Conservation (phyloP, 23 red algal species). For the Gracilaria domingensis region DNA sequence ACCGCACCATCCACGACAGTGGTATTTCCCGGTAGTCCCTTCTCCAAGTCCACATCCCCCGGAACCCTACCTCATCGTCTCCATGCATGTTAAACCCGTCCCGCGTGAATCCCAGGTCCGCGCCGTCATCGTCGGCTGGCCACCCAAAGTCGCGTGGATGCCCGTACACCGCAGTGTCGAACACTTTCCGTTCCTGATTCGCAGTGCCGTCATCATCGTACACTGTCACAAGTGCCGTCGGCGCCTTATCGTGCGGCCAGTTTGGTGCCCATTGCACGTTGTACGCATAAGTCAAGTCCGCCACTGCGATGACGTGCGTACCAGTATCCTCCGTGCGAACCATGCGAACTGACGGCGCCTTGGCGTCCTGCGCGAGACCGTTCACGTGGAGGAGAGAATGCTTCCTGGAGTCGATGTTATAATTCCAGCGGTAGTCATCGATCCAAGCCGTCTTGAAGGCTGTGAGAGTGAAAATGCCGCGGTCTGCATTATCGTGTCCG, state of each 20-base stretch:
- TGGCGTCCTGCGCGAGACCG: constrained; percentile 55
- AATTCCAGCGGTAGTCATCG: constrained; percentile 19
- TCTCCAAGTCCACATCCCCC: constrained; percentile 56
- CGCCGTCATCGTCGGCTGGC: constrained; percentile 23
- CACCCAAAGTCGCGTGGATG: constrained; percentile 28
- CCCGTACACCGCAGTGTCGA: constrained; percentile 1
- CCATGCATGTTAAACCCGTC: constrained; percentile 47
- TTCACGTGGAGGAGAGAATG: constrained; percentile 54
- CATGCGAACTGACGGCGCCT: constrained; percentile 57
- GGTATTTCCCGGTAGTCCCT: constrained; percentile 6
- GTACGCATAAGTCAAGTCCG: constrained; percentile 64
- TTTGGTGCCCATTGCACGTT: constrained; percentile 63
- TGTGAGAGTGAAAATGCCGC: constrained; percentile 51
- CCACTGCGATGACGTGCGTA: constrained; percentile 29
- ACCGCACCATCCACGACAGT: constrained; percentile 28
- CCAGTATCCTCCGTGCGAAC: constrained; percentile 28
- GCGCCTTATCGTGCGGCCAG: constrained; percentile 33
- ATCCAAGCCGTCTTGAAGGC: constrained; percentile 48
- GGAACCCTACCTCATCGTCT: constrained; percentile 42
- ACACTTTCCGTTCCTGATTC: background rate
- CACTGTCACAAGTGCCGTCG: background rate
- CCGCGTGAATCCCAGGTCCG: background rate
- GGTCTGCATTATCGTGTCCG: constrained; percentile 64
- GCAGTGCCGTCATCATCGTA: constrained; percentile 7
- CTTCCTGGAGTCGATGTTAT: constrained; percentile 57